Evolutionary conservation across 768 basidiomycete species (phyloP).

Genomic region (Amanita thiersii): DNA sequence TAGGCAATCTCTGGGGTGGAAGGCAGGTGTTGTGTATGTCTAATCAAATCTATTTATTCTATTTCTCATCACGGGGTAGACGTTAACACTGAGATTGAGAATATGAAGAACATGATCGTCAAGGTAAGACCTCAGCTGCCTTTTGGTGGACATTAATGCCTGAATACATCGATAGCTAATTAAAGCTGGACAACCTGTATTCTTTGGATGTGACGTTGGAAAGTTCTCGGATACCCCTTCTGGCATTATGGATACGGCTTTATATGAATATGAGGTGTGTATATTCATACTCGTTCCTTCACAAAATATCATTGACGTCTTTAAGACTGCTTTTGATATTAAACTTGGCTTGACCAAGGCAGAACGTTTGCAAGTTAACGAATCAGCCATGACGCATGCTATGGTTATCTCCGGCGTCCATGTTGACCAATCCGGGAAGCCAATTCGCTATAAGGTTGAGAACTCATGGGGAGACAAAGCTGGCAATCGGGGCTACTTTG

Average conservation of each 20-base stretch:
- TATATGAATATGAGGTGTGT: constrained; percentile 75
- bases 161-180: constrained; percentile 37
- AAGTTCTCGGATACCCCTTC: constrained; percentile 62
- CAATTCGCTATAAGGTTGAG: constrained; percentile 93
- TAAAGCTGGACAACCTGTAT: constrained; percentile 83
- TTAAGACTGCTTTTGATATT: constrained; percentile 76
- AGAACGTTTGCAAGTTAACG: constrained; percentile 71
- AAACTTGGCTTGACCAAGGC: constrained; percentile 77
- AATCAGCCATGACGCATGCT: constrained; percentile 92
- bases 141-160: background rate
- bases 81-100: constrained; percentile 80
- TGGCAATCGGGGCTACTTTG: constrained; percentile 82
- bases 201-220: constrained; percentile 97
- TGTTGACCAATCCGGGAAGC: constrained; percentile 63
- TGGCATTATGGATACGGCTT: constrained; percentile 82
- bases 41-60: background rate
- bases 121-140: constrained; percentile 30
- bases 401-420: constrained; percentile 95
- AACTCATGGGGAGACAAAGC: constrained; percentile 84
- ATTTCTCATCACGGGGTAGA: constrained; percentile 37
- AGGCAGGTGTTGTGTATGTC: constrained; percentile 74
- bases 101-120: constrained; percentile 76
- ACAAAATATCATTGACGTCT: background rate
- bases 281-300: background rate
- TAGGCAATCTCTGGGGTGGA: constrained; percentile 90